phyloP scores from a whole-genome alignment of 148 eudicot genomes.

The Cornus florida region DNA sequence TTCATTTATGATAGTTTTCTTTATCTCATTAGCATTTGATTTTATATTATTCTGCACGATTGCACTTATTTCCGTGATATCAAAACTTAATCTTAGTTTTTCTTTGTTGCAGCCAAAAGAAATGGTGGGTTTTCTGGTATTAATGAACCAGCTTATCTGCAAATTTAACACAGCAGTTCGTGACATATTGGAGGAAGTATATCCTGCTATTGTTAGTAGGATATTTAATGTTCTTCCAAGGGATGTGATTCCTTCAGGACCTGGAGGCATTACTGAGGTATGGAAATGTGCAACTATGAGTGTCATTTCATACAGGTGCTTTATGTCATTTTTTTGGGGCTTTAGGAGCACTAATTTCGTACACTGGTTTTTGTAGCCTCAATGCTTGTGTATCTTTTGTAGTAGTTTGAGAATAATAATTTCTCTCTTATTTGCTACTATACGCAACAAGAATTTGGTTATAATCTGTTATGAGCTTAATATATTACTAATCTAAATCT shows the following conservation, averaged over 20 bases:
- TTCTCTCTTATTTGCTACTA: neutral
- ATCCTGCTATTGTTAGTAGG: constrained; percentile 75
- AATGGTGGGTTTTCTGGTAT: constrained; percentile 74
- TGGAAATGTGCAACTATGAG: constrained; percentile 3
- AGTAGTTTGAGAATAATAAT: neutral
- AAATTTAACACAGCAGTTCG: constrained; percentile 66
- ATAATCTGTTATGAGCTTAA: neutral
- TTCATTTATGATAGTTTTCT: constrained; percentile 3
- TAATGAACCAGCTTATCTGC: constrained; percentile 91
- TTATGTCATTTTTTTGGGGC: neutral
- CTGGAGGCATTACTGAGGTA: constrained; percentile 93
- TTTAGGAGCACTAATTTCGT: neutral
- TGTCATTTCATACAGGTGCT: constrained; percentile 1
- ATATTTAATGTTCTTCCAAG: constrained; percentile 68
- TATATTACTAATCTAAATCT: neutral
- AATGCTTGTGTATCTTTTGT: neutral
- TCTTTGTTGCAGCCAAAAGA: constrained; percentile 76
- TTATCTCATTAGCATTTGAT: neutral
- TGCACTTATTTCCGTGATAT: neutral
- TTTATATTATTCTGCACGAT: neutral
- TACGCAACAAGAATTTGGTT: neutral
- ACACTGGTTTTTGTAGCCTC: neutral
- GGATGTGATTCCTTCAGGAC: constrained; percentile 73
- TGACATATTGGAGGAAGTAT: constrained; percentile 71
- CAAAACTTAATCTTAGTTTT: neutral